Base-by-base conservation (phyloP, 2,329 filamentous ascomycete genomes). In the Colletotrichum sp. region DNA sequence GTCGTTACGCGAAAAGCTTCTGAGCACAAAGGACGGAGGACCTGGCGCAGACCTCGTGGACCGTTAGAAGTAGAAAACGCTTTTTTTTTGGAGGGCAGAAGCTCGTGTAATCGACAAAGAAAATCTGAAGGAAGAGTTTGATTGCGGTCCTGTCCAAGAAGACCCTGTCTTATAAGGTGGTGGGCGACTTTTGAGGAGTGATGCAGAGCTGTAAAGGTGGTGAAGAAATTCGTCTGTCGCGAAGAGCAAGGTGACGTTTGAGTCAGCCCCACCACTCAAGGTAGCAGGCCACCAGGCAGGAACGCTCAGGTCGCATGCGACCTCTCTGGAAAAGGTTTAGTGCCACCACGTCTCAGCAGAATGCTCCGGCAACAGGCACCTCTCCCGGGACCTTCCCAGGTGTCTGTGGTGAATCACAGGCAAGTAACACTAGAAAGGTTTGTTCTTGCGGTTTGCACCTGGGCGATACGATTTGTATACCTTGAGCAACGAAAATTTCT, bases 241-340 rank as follows among this genome's bases (percentile, higher is more conserved):
- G 59, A 76, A 74, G 67, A 76, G 75, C 77, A 76, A 70, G 72
- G 72, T 72, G 77, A 77, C 77, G 77, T 78, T 77, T 78, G 75
- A 75, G 69, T 74, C 55, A 74, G 76, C 76, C 69, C 68, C 74
- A 69, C 74, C 39, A 69, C 30, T 63, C 39, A 59, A 34, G 36
- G 57, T 65, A 66, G 60, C 71, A 78, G 57, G 63, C 59, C 59
- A 8, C 59, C 52, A 76, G 64, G 74, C 71, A 76, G 71, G 74
- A 76, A 74, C 63, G 18, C 39, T 69, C 72, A 24, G 69, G 24
- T 60, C 60, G 70, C 64, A 69, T 74, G 66, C 71, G 30, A 72
- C 62, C 36, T 73, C 24, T 21, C 72, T 68, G 28, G 16, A 62
- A 69, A 64, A 36, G 65, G 74, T 57, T 57, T 76, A 75, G 74